Evolutionary conservation across 345 rosid species (phyloP).

Genomic region (Gossypium sturtianum): DNA sequence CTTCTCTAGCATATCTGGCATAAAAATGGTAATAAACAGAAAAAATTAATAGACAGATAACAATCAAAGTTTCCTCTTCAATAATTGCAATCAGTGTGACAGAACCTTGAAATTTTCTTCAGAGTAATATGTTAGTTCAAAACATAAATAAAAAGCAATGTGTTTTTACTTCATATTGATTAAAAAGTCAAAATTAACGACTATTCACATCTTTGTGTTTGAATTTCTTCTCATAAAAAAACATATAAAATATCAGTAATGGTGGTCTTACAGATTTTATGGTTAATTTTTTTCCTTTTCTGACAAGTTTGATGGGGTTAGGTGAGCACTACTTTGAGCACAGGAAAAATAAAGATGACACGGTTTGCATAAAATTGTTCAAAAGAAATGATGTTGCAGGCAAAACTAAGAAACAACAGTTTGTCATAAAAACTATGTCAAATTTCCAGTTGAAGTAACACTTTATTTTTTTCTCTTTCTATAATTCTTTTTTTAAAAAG

Average conservation of each 20-base stretch:
- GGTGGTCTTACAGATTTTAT: not conserved
- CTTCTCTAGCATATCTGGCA: slow-evolving; percentile 93
- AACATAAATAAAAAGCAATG: not conserved
- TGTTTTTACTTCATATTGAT: not conserved
- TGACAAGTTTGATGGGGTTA: not conserved
- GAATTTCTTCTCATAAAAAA: not conserved
- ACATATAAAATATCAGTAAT: not conserved
- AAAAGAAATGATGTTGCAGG: not conserved
- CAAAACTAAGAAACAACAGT: not conserved
- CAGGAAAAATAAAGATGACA: not conserved
- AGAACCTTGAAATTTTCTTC: not conserved
- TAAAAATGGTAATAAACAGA: slow-evolving; percentile 14
- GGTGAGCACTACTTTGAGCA: not conserved
- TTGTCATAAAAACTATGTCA: not conserved
- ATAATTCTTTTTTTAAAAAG: not conserved
- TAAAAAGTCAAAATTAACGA: not conserved
- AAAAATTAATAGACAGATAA: slow-evolving; percentile 5
- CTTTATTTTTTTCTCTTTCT: not conserved
- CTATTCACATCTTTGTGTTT: not conserved
- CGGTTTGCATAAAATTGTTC: not conserved
- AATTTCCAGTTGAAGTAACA: not conserved
- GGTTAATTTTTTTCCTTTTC: not conserved
- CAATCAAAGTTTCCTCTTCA: not conserved
- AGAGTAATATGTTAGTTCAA: not conserved
- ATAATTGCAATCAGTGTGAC: not conserved